A percentile compares a stretch with the other conserved stretches of the same genome.
Conservation (phyloP, 2,329 filamentous ascomycete genomes). For the Talaromyces sp. region DNA sequence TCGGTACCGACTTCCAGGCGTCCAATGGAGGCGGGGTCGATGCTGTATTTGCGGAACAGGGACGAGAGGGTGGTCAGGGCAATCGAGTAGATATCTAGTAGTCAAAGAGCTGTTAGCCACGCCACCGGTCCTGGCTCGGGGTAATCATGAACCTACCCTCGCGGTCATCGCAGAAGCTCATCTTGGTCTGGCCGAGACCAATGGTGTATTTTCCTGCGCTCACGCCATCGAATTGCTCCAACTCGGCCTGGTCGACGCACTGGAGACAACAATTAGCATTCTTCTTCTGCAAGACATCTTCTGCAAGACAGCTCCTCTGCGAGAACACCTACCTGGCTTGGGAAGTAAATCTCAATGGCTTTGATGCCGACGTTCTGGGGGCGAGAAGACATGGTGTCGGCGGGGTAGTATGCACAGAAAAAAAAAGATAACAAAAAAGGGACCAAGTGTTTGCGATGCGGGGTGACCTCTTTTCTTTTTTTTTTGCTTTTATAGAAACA, state of each 20-base stretch:
- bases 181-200: conserved; percentile 83
- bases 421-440: neutral
- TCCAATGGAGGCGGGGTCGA: conserved; percentile 71
- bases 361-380: conserved; percentile 88
- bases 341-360: conserved; percentile 86
- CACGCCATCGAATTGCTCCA: conserved; percentile 83
- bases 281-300: neutral
- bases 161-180: conserved; percentile 86
- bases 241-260: conserved; percentile 78
- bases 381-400: conserved; percentile 61
- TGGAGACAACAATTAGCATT: conserved; percentile 26
- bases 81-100: conserved; percentile 82
- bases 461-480: neutral
- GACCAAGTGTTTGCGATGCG: neutral
- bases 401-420: conserved; percentile 9
- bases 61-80: conserved; percentile 71
- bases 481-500: neutral
- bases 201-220: conserved; percentile 82
- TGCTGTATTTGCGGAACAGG: conserved; percentile 75
- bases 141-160: conserved; percentile 55
- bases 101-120: neutral
- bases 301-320: neutral
- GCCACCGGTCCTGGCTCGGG: neutral
- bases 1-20: conserved; percentile 81
- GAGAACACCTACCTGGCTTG: conserved; percentile 64